Conservation (phyloP, 129 eudicot species). For the Lactuca sativa region DNA sequence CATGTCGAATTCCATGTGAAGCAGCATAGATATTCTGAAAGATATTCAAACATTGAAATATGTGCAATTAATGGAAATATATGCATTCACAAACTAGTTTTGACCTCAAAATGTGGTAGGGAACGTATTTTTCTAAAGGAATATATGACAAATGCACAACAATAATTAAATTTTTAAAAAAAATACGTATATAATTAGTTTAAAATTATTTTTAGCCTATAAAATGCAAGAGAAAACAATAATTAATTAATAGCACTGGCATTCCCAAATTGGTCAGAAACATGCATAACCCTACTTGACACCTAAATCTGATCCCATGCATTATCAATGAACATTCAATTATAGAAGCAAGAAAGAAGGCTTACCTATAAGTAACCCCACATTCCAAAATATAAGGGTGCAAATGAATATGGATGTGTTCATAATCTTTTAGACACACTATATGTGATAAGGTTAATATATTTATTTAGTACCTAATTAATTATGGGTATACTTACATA, state of each 20-base stretch:
- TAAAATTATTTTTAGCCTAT: no score
- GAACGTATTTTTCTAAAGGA: no score
- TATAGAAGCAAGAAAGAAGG: not conserved
- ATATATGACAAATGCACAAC: no score
- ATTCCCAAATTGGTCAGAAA: not conserved
- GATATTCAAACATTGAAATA: not conserved
- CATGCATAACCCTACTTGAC: slow-evolving; percentile 11
- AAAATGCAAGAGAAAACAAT: no score
- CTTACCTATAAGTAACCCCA: not conserved
- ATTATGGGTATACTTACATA: no score
- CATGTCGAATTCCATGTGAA: slow-evolving; percentile 13
- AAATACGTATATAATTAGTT: no score
- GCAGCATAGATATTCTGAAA: not conserved
- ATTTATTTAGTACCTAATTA: no score
- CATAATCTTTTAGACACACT: not conserved
- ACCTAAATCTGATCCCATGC: not conserved
- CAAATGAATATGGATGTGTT: not conserved
- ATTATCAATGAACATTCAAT: not conserved
- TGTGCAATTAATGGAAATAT: not conserved
- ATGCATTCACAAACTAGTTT: not conserved
- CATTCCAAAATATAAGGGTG: not conserved
- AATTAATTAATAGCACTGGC: not conserved
- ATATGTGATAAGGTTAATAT: no score
- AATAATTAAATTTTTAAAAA: no score
- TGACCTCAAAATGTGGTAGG: no score